Percentiles rank a stretch among this genome's conserved stretches.
These are phyloP conservation scores for Pseudevernia furfuracea DNA, from an alignment of 495 filamentous ascomycete species.

Conservation along the genomic window DNA sequence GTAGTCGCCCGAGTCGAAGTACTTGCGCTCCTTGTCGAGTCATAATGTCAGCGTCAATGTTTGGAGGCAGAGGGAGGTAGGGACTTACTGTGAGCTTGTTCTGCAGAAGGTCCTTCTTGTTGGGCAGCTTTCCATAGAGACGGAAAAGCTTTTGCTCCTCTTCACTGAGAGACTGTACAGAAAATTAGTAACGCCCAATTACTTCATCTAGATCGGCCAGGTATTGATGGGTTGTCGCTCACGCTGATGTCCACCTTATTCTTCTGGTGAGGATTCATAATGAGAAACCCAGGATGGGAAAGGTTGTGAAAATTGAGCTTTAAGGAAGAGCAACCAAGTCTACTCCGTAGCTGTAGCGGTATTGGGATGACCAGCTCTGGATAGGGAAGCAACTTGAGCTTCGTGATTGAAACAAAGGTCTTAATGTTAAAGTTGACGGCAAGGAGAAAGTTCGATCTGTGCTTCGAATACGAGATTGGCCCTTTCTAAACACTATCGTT, in stretches of 20 bases:
- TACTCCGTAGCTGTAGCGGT: not conserved
- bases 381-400: not conserved
- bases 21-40: constrained; percentile 77
- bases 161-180: constrained; percentile 65
- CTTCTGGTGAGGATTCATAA: constrained; percentile 91
- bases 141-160: constrained; percentile 95
- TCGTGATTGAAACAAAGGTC: not conserved
- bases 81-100: constrained; percentile 76
- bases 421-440: not conserved
- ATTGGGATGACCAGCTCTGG: not conserved
- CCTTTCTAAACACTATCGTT: not conserved
- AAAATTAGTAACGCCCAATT: constrained; percentile 9
- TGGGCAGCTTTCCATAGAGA: constrained; percentile 93
- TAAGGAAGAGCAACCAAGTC: not conserved
- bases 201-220: not conserved
- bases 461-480: not conserved
- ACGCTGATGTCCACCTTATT: constrained; percentile 96
- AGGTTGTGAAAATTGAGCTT: not conserved
- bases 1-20: constrained; percentile 97
- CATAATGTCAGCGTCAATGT: constrained; percentile 1
- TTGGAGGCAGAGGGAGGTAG: constrained; percentile 10
- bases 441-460: not conserved
- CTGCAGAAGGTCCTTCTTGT: constrained; percentile 90
- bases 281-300: constrained; percentile 26
- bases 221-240: constrained; percentile 33